Conservation (phyloP, 257 asterid species). For the Coffea eugenioides region DNA sequence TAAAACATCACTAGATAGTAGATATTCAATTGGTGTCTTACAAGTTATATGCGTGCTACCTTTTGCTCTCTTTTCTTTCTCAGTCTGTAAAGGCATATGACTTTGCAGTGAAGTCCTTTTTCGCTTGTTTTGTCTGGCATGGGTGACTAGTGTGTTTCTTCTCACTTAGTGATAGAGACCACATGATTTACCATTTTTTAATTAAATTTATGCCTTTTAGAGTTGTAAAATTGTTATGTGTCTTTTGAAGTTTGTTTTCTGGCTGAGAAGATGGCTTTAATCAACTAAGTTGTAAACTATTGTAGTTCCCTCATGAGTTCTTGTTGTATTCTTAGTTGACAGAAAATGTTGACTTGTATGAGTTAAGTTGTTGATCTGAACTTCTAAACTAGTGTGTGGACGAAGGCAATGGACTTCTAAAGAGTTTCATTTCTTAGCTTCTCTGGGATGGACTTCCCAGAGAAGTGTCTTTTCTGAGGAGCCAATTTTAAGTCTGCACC, state of each 20-base stretch:
- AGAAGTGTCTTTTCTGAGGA: background rate
- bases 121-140: background rate
- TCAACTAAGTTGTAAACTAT: background rate
- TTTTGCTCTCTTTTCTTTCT: background rate
- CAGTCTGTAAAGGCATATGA: background rate
- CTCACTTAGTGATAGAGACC: background rate
- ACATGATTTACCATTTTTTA: background rate
- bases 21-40: background rate
- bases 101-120: background rate
- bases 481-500: background rate
- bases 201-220: background rate
- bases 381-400: background rate
- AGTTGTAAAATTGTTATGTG: background rate
- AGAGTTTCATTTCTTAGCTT: background rate
- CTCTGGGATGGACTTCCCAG: background rate
- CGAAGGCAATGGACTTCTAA: background rate
- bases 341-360: background rate
- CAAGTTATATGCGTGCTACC: background rate
- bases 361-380: background rate
- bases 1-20: no score
- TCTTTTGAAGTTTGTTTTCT: background rate
- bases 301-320: background rate
- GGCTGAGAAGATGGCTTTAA: background rate
- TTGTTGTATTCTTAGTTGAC: background rate
- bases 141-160: background rate